These are phyloP conservation scores for Lipomyces yamadae DNA, from an alignment of 805 yeast genomes.

Conservation along the genomic window DNA sequence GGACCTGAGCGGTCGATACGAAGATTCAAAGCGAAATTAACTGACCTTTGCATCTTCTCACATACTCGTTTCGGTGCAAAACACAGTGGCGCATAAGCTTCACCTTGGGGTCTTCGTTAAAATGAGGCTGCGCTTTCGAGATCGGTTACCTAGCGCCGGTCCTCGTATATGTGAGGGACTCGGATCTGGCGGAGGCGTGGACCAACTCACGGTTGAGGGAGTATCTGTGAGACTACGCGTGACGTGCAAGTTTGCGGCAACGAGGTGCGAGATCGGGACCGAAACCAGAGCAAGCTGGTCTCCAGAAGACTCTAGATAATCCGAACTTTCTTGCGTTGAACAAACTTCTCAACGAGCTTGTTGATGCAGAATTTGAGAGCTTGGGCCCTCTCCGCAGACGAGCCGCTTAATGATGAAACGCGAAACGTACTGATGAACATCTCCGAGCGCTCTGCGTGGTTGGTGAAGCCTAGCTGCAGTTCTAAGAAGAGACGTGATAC, in stretches of 20 bases:
- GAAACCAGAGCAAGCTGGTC: not conserved
- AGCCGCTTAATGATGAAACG: not conserved
- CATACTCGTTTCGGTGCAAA: too few species aligned
- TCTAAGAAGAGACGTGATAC: not conserved
- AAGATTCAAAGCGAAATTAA: too few species aligned
- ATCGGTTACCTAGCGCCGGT: too few species aligned
- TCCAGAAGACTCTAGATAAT: not conserved
- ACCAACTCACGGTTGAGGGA: not conserved
- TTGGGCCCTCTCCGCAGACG: slow-evolving; percentile 1
- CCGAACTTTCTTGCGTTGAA: not conserved
- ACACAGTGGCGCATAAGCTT: too few species aligned
- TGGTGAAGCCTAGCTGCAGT: not conserved
- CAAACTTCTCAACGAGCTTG: not conserved
- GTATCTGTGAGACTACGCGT: slow-evolving; percentile 41
- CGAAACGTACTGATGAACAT: slow-evolving; percentile 7
- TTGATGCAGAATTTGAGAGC: not conserved
- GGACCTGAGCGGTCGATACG: too few species aligned
- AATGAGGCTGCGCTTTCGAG: too few species aligned
- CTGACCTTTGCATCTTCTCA: too few species aligned
- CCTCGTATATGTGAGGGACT: too few species aligned
- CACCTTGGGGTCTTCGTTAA: too few species aligned
- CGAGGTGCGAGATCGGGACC: not conserved
- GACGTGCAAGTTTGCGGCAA: not conserved
- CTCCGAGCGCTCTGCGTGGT: slow-evolving; percentile 44
- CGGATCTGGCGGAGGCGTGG: too few species aligned